A percentile compares a stretch with the other conserved stretches of the same genome.
These are phyloP conservation scores for Solidago caesia DNA, from an alignment of 129 eudicot species.

Conservation along the genomic window DNA sequence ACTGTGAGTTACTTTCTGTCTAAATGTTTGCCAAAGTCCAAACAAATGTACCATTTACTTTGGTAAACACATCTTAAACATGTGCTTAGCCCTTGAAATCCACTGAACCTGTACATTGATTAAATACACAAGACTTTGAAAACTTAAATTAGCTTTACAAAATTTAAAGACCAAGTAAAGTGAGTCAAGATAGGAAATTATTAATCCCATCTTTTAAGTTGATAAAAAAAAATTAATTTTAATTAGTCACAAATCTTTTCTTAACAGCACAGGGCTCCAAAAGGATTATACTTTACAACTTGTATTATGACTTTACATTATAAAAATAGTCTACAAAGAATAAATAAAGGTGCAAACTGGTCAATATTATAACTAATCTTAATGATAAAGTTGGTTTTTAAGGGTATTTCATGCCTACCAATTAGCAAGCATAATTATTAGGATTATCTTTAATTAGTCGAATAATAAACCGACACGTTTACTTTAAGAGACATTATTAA, in stretches of 20 bases:
- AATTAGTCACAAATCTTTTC: constrained; percentile 28
- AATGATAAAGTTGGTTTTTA: constrained; percentile 25
- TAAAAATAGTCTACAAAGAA: constrained; percentile 39
- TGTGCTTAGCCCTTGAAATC: constrained; percentile 27
- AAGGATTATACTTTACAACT: constrained; percentile 37
- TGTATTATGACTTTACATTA: constrained; percentile 30
- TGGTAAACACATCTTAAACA: constrained; percentile 33
- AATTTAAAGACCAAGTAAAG: constrained; percentile 28
- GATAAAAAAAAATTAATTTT: neutral
- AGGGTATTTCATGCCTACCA: constrained; percentile 47
- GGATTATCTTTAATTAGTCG: constrained; percentile 29
- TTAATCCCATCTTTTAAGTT: constrained; percentile 36
- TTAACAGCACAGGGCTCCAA: constrained; percentile 55
- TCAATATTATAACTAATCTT: constrained; percentile 37
- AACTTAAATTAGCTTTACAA: constrained; percentile 18
- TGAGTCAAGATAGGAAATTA: constrained; percentile 27
- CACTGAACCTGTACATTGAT: constrained; percentile 34
- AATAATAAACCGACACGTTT: constrained; percentile 29
- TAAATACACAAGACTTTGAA: constrained; percentile 23
- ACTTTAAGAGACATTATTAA: constrained; percentile 20
- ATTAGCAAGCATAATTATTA: constrained; percentile 38
- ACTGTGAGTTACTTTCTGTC: constrained; percentile 51
- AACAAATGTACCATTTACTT: constrained; percentile 33
- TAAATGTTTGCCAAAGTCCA: constrained; percentile 39
- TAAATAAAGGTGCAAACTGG: constrained; percentile 35